Evolutionary conservation across 768 basidiomycete species (phyloP), one percentile per base, ranked within the genome.

Genomic region (Ramaria sp.): DNA sequence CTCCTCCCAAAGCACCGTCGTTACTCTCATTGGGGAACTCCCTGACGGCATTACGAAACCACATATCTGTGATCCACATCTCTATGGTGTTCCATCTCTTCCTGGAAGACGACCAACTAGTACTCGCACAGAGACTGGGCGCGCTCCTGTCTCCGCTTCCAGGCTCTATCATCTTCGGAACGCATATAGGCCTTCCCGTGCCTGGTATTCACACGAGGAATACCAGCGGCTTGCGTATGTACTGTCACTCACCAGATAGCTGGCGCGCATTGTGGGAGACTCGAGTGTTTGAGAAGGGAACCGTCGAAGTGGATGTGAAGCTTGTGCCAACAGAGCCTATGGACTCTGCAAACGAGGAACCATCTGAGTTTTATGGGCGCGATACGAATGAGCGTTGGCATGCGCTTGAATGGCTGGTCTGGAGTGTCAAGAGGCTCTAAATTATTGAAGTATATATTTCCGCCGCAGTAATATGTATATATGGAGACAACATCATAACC

Each of bases 251-350:
- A 16, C 64, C 69, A 3, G 64, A 67, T 44, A 67, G 63, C 49
- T 73, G 71, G 71, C 57, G 13, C 25, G 65, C 58, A 22, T 30
- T 73, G 45, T 73, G 72, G 72, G 65, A 74, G 36, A 67, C 67
- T 0, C 63, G 60, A 16, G 61, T 71, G 0, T 73, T 74, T 24
- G 37, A 57, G 58, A 60, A 66, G 62, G 73, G 70, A 36, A 57
- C 54, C 1, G 69, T 74, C 32, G 61, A 65, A 36, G 65, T 71
- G 1, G 59, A 63, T 2, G 59, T 63, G 2, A 34, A 28, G 15
- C 56, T 75, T 39, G 53, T 52, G 20, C 39, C 13, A 9, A 16
- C 39, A 4, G 39, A 41, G 8, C 8, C 32, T 9, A 34, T 34
- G 8, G 32, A 34, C 8, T 34, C 32, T 34, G 13, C 32, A 13